Evolutionary conservation across 2,329 filamentous ascomycete species (phyloP).

Genomic region (Calonectria montana): DNA sequence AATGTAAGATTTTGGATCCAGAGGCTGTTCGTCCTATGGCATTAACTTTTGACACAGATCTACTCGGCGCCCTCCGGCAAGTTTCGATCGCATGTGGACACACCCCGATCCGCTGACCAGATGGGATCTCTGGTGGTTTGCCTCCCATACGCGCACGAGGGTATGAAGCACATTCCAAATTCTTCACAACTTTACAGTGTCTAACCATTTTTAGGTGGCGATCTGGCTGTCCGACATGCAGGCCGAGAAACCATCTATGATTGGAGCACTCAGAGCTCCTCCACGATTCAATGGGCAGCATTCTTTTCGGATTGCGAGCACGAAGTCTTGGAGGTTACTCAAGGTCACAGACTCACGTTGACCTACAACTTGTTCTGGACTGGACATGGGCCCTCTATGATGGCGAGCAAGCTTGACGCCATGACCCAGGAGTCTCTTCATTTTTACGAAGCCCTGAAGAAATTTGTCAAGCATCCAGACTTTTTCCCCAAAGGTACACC

Average conservation of each 20-base stretch:
- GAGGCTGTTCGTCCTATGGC: background rate
- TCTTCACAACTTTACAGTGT: background rate
- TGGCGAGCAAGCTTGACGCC: slow-evolving; percentile 24
- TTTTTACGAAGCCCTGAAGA: slow-evolving; percentile 17
- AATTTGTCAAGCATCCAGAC: background rate
- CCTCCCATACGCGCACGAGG: slow-evolving; percentile 50
- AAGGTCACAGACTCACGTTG: slow-evolving; percentile 65
- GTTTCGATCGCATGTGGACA: slow-evolving; percentile 65
- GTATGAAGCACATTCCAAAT: background rate
- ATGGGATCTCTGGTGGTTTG: slow-evolving; percentile 66
- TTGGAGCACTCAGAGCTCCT: slow-evolving; percentile 45
- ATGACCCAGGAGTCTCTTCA: slow-evolving; percentile 29
- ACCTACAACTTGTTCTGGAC: slow-evolving; percentile 67
- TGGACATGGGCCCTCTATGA: slow-evolving; percentile 42
- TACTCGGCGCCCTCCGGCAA: slow-evolving; percentile 62
- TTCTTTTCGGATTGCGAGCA: slow-evolving; percentile 66
- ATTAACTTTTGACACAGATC: slow-evolving; percentile 46
- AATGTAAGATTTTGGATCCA: slow-evolving; percentile 54
- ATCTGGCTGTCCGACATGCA: slow-evolving; percentile 51
- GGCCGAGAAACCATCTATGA: slow-evolving; percentile 51
- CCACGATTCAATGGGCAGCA: slow-evolving; percentile 57
- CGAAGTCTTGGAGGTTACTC: slow-evolving; percentile 60
- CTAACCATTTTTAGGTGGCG: background rate
- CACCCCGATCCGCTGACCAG: slow-evolving; percentile 58
- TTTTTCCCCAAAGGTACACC: slow-evolving; percentile 10